Percentiles rank a stretch among this genome's conserved stretches.
These are phyloP conservation scores for Suillus subluteus DNA, from an alignment of 768 basidiomycete species.

Conservation along the genomic window DNA sequence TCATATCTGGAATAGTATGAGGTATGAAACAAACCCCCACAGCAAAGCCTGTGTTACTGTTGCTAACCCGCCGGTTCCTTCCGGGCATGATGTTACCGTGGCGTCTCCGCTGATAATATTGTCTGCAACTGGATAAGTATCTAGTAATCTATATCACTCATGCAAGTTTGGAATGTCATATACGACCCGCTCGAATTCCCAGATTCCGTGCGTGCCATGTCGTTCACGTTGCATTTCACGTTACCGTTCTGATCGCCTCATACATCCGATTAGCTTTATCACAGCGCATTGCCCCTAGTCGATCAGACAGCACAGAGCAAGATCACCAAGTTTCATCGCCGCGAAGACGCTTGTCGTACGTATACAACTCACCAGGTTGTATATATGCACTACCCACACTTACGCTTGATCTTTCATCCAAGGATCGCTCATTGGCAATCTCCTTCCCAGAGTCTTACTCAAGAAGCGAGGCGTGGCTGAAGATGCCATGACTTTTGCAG, in stretches of 20 bases:
- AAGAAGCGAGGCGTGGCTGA: conserved; percentile 56
- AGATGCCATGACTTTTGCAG: conserved; percentile 51
- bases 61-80: conserved; percentile 7
- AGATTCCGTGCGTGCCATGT: conserved; percentile 37
- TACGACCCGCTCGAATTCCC: conserved; percentile 40
- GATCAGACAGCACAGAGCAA: conserved; percentile 58
- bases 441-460: conserved; percentile 69
- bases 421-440: conserved; percentile 81
- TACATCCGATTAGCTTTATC: conserved; percentile 57
- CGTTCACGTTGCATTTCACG: conserved; percentile 11
- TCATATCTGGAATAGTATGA: neutral
- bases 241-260: conserved; percentile 15
- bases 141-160: conserved; percentile 21
- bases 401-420: conserved; percentile 6
- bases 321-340: conserved; percentile 68
- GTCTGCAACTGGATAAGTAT: conserved; percentile 14
- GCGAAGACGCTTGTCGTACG: conserved; percentile 76
- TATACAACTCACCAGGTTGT: conserved; percentile 23
- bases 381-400: neutral
- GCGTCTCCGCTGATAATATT: conserved; percentile 13
- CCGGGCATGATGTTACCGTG: neutral
- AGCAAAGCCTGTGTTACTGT: conserved; percentile 18
- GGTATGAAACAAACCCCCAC: neutral
- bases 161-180: conserved; percentile 47
- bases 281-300: conserved; percentile 57